Percentiles rank a stretch among this genome's conserved stretches.
These are phyloP conservation scores for Suillus spraguei DNA, from an alignment of 768 basidiomycete genomes.

Conservation along the genomic window DNA sequence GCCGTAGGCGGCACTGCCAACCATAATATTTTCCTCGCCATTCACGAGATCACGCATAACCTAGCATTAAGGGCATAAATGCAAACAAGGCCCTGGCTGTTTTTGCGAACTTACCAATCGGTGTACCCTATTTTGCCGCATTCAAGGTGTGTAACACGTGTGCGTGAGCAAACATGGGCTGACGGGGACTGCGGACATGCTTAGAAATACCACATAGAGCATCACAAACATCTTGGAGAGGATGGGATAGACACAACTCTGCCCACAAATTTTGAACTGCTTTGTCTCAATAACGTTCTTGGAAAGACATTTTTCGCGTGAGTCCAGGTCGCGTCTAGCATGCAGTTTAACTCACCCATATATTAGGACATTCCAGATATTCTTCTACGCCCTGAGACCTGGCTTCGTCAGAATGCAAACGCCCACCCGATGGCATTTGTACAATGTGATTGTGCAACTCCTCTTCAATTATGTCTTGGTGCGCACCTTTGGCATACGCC, in stretches of 20 bases:
- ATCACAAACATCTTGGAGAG: slow-evolving; percentile 94
- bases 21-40: slow-evolving; percentile 97
- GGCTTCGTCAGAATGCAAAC: slow-evolving; percentile 87
- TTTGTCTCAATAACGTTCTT: slow-evolving; percentile 90
- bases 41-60: slow-evolving; percentile 99
- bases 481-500: slow-evolving; percentile 42
- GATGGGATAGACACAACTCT: slow-evolving; percentile 97
- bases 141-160: slow-evolving; percentile 72
- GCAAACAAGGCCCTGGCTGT: slow-evolving; percentile 90
- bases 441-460: slow-evolving; percentile 75
- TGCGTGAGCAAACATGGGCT: slow-evolving; percentile 2
- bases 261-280: slow-evolving; percentile 82
- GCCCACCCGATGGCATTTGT: slow-evolving; percentile 80
- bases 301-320: slow-evolving; percentile 99
- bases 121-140: slow-evolving; percentile 92
- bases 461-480: slow-evolving; percentile 73
- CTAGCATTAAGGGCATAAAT: slow-evolving; percentile 83
- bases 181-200: slow-evolving; percentile 8
- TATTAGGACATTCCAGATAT: slow-evolving; percentile 89
- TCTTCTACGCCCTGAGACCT: slow-evolving; percentile 97
- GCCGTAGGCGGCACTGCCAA: slow-evolving; percentile 92
- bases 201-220: slow-evolving; percentile 91
- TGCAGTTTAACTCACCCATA: slow-evolving; percentile 13
- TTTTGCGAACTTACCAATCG: slow-evolving; percentile 91
- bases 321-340: slow-evolving; percentile 31